Conservation (phyloP, 1,139 yeast species). For the Tardiomyces depauwii region DNA sequence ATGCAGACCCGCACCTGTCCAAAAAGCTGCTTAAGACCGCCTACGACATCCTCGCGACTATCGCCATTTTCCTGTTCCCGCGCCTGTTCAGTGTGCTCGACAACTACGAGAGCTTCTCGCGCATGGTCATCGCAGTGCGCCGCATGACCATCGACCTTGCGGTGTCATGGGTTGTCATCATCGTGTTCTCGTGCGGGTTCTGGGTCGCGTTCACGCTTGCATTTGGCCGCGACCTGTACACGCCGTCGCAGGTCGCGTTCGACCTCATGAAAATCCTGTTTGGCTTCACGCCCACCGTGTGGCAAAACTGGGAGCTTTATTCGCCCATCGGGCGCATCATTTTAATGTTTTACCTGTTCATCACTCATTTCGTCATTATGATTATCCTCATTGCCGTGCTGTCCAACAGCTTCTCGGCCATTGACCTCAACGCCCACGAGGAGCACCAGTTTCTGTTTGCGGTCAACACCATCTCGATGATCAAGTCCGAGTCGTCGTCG, state of each 20-base stretch:
- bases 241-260: conserved; percentile 41
- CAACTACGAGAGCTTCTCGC: conserved; percentile 42
- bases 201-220: conserved; percentile 45
- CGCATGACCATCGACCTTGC: conserved; percentile 45
- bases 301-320: conserved; percentile 48
- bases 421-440: conserved; percentile 27
- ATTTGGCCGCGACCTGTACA: conserved; percentile 34
- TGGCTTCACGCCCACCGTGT: conserved; percentile 55
- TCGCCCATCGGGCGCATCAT: conserved; percentile 39
- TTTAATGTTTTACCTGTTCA: conserved; percentile 42
- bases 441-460: conserved; percentile 30
- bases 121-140: conserved; percentile 41
- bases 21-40: conserved; percentile 10
- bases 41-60: conserved; percentile 36
- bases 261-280: conserved; percentile 46
- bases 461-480: conserved; percentile 29
- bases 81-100: conserved; percentile 44
- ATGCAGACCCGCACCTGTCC: background rate
- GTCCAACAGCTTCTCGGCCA: conserved; percentile 27
- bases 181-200: conserved; percentile 46
- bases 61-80: conserved; percentile 45
- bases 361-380: conserved; percentile 47
- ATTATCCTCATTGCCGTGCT: conserved; percentile 51
- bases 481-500: conserved; percentile 29
- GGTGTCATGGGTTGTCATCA: conserved; percentile 41